phyloP scores from a whole-genome alignment of 345 rosid genomes.

The Cardamine resedifolia region DNA sequence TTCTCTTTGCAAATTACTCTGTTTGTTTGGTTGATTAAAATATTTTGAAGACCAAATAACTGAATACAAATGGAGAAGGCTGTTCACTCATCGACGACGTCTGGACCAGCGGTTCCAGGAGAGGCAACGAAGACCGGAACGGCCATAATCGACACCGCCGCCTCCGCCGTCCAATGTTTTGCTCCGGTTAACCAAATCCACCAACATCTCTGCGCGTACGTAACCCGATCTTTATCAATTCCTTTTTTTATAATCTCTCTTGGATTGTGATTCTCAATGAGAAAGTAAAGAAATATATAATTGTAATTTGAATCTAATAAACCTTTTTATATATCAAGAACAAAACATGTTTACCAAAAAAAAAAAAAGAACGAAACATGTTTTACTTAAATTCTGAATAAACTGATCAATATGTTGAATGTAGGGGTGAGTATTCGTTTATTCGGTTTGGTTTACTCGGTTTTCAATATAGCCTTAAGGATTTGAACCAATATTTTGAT shows the following conservation, averaged over 20 bases:
- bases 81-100: constrained; percentile 33
- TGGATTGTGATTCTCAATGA: background rate
- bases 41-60: background rate
- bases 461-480: too few species aligned
- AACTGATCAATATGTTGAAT: background rate
- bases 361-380: background rate
- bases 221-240: background rate
- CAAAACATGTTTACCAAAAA: too few species aligned
- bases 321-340: background rate
- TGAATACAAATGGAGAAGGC: constrained; percentile 27
- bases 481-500: too few species aligned
- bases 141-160: constrained; percentile 53
- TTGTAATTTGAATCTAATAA: background rate
- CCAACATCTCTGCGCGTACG: constrained; percentile 87
- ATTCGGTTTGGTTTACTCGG: too few species aligned
- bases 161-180: constrained; percentile 60
- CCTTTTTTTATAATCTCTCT: background rate
- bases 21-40: constrained; percentile 8
- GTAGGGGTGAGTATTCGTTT: background rate
- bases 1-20: constrained; percentile 2
- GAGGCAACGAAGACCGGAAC: constrained; percentile 49
- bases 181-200: constrained; percentile 66
- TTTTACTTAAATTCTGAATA: background rate
- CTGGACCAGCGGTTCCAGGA: constrained; percentile 56
- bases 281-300: background rate